Base-by-base conservation (phyloP, 768 basidiomycete species). In the Suillus cothurnatus region DNA sequence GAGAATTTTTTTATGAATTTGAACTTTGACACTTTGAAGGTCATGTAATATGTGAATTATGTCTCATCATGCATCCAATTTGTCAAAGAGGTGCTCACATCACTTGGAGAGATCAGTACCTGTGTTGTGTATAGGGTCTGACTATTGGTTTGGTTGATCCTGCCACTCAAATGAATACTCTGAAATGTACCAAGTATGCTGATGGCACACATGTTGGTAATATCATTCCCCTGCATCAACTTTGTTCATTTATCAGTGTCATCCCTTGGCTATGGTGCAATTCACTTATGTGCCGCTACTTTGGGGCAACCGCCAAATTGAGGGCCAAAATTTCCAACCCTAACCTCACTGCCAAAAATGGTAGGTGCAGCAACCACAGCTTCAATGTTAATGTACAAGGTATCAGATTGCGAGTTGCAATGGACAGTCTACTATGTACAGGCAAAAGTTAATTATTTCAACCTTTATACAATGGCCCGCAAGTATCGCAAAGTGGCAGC, bases 221-320 rank as follows among this genome's bases (percentile, higher is more conserved):
- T 26, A 66, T 79, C 8, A 49, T 78, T 38, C 76, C 73, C 15
- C 26, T 78, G 8, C 41, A 63, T 6, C 65, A 70, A 45, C 62
- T 77, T 6, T 59, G 67, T 3, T 67, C 67, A 14, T 71, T 72
- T 0, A 70, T 70, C 8, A 72, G 78, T 28, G 49, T 80, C 4
- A 67, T 73, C 6, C 72, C 78, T n/a, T n/a, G n/a, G 9, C 38
- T 47, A 49, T 49, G 47, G 47, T 49, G 47, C 47, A 23, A 23
- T 49, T 49, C 47, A 49, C 47, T 3, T 49, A 49, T 49, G 47
- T 11, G 47, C 47, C 23, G 23, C 47, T 49, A 49, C 49, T 49
- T 49, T 49, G 49, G 49, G 49, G 49, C 49, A 26, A 49, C 49
- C 49, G 1, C 49, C 23, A 49, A 49, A 49, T 49, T 4, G 47